These are phyloP conservation scores for Rubroshorea leprosula DNA, from an alignment of 345 rosid genomes.

Conservation along the genomic window DNA sequence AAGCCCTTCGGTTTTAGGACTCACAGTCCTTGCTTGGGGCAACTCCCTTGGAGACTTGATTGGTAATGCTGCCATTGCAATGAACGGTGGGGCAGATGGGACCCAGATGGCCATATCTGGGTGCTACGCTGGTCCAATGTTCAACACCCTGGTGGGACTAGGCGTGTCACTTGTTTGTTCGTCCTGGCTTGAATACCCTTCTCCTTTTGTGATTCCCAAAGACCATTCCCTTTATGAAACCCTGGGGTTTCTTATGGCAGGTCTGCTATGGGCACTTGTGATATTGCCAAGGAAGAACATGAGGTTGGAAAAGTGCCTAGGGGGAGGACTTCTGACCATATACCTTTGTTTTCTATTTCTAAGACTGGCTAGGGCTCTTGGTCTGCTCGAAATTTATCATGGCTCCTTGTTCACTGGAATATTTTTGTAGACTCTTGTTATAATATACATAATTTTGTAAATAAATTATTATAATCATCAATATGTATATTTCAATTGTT, in stretches of 20 bases:
- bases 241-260: conserved; percentile 54
- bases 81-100: conserved; percentile 72
- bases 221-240: conserved; percentile 68
- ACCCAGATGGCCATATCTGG: conserved; percentile 86
- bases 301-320: conserved; percentile 60
- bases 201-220: conserved; percentile 42
- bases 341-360: conserved; percentile 63
- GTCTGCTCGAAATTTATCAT: conserved; percentile 23
- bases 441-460: too few relatives aligned
- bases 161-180: conserved; percentile 62
- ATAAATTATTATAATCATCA: too few relatives aligned
- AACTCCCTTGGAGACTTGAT: conserved; percentile 88
- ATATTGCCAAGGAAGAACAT: conserved; percentile 61
- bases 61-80: conserved; percentile 71
- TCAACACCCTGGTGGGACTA: conserved; percentile 70
- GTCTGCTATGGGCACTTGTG: conserved; percentile 82
- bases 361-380: conserved; percentile 41
- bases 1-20: conserved; percentile 73
- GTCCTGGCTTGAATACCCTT: conserved; percentile 60
- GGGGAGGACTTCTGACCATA: conserved; percentile 66
- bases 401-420: background rate
- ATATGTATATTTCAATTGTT: too few relatives aligned
- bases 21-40: conserved; percentile 95
- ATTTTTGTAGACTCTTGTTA: too few relatives aligned
- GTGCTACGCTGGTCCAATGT: conserved; percentile 91